Percentiles rank a stretch among this genome's conserved stretches.
These are phyloP conservation scores for Mortierella hygrophila DNA, from an alignment of 192 early-diverging fungal species.

Conservation along the genomic window DNA sequence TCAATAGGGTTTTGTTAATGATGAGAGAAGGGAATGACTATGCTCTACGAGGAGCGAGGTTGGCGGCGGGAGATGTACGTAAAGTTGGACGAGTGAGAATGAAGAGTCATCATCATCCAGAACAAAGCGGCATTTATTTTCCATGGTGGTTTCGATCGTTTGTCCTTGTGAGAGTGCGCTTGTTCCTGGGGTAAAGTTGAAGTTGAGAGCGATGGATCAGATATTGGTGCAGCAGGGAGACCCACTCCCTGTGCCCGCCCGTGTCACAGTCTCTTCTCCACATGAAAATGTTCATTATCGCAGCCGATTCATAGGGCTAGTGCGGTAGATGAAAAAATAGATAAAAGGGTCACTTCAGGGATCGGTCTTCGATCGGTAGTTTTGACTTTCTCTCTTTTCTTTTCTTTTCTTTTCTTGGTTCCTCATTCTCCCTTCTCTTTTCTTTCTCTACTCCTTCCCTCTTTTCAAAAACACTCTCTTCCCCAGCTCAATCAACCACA, in stretches of 20 bases:
- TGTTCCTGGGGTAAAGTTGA: not conserved
- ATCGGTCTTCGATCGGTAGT: not conserved
- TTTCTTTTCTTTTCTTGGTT: not conserved
- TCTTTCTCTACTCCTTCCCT: not conserved
- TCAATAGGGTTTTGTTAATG: not conserved
- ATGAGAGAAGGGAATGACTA: not conserved
- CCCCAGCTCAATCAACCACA: not conserved
- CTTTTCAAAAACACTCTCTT: not conserved
- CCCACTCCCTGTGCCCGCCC: not conserved
- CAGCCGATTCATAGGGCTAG: too few relatives aligned
- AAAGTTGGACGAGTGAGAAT: not conserved
- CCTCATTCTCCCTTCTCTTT: not conserved
- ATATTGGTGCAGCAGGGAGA: not conserved
- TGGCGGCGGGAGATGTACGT: not conserved
- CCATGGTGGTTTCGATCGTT: not conserved
- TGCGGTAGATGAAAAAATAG: not conserved
- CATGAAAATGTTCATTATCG: not conserved
- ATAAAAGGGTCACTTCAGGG: not conserved
- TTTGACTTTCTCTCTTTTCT: not conserved
- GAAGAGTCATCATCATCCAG: not conserved
- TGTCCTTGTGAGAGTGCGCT: not conserved
- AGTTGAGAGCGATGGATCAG: not conserved
- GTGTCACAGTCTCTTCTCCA: not conserved
- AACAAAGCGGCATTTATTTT: not conserved
- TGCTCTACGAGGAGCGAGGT: not conserved